These are phyloP conservation scores for Mediolabrus comicus DNA, from an alignment of 108 stramenopile species.

Conservation along the genomic window DNA sequence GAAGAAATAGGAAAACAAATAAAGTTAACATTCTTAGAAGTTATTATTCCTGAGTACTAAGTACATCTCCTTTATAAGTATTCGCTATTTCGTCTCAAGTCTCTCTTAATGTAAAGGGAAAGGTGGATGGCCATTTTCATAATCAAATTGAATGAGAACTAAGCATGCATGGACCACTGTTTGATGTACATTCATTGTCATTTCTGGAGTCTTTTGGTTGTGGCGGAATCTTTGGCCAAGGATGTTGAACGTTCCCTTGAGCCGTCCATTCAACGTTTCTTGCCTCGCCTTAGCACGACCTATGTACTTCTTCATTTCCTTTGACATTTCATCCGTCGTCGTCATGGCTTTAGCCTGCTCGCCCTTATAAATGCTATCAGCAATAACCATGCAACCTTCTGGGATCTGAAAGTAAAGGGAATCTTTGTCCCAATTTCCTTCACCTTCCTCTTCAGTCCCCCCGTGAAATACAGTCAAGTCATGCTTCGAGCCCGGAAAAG, in stretches of 20 bases:
- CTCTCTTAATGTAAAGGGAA: not conserved
- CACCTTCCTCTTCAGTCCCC: not conserved
- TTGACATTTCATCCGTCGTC: not conserved
- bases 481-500: not conserved
- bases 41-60: not conserved
- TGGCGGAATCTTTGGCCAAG: not conserved
- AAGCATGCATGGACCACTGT: not conserved
- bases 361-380: not conserved
- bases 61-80: no score
- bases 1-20: not conserved
- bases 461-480: not conserved
- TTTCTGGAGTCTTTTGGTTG: not conserved
- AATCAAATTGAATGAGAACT: not conserved
- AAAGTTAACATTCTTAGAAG: not conserved
- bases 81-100: no score
- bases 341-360: not conserved
- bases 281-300: not conserved
- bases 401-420: slow-evolving; percentile 1
- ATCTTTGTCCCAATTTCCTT: not conserved
- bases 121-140: not conserved
- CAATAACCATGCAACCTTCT: not conserved
- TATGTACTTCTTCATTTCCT: not conserved
- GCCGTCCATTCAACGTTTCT: not conserved
- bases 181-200: not conserved
- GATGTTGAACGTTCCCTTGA: not conserved